These are phyloP conservation scores for Aquanectria penicillioides DNA, from an alignment of 2,329 filamentous ascomycete species.

Conservation along the genomic window DNA sequence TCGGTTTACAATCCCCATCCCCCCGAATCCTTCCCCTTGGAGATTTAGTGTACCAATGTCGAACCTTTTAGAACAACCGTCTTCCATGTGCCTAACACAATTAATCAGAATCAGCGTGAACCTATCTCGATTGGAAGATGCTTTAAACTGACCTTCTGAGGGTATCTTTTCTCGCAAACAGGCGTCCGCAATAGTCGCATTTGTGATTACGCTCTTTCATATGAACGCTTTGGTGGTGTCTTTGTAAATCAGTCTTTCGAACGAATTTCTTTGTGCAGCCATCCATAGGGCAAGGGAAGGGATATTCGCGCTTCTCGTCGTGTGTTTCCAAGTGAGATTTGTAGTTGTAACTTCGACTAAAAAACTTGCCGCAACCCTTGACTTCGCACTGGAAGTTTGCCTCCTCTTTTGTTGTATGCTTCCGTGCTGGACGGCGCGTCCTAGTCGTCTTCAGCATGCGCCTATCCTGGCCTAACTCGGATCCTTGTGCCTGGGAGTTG, in stretches of 20 bases:
- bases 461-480: conserved; percentile 36
- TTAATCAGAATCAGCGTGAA: conserved; percentile 8
- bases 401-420: conserved; percentile 72
- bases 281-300: conserved; percentile 72
- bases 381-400: conserved; percentile 76
- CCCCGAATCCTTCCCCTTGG: conserved; percentile 43
- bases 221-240: conserved; percentile 75
- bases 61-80: conserved; percentile 77
- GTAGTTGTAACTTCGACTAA: conserved; percentile 87
- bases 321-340: conserved; percentile 89
- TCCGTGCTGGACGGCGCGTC: conserved; percentile 54
- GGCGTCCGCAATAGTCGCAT: conserved; percentile 76
- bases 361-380: conserved; percentile 78
- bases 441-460: conserved; percentile 33
- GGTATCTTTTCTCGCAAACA: conserved; percentile 85
- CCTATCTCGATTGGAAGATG: too few species aligned
- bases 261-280: conserved; percentile 82
- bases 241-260: conserved; percentile 80
- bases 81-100: conserved; percentile 76
- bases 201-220: conserved; percentile 75
- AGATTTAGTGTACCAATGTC: conserved; percentile 64
- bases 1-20: conserved; percentile 32
- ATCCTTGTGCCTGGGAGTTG: conserved; percentile 30
- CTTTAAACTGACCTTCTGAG: conserved; percentile 72
- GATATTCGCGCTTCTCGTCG: conserved; percentile 76